Base-by-base conservation (phyloP, 2,329 filamentous ascomycete genomes). In the Dactylonectria estremocensis region DNA sequence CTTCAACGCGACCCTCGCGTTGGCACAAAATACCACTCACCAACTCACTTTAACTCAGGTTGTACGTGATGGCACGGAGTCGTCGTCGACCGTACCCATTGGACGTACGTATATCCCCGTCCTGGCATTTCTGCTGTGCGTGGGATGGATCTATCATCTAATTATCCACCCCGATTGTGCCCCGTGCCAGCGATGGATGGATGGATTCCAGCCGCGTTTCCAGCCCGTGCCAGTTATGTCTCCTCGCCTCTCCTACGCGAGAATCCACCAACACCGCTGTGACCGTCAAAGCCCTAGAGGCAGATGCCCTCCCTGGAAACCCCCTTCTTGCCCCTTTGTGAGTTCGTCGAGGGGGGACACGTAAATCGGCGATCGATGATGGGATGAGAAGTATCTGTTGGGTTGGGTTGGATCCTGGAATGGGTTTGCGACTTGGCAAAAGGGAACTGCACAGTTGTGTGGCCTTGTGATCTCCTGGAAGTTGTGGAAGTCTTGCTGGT, bases 191-290 rank as follows among this genome's bases (percentile, higher is more conserved):
- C 24, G 48, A 28, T 43, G 53, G 43, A 49, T 43, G 53, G 43
- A 49, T 58, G 61, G 61, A 65, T 60, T 65, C 61, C 61, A 64
- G 53, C 54, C 53, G 18, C 18, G 49, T 43, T 22, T 54, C 40
- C 37, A 46, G 56, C 52, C 49, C 49, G 54, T 55, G 62, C 55
- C 61, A 64, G 61, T 40, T 31, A 59, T 48, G 61, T 33, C 55
- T 45, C 46, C 48, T 64, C 10, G 53, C n/a, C 14, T 53, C 24
- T 33, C 48, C 48, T 37, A n/a, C 35, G 18, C 40, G 46, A 45
- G 46, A 61, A 40, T 10, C 52, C 60, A 46, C 49, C 59, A 24
- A 37, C 59, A 48, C 59, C 59, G 28, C 31, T 35, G 50, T n/a
- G 28, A 64, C 53, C 24, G 61, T 46, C 53, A 14, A n/a, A 18